Conservation (phyloP, 345 rosid genomes). For the Eucalyptus sp. region DNA sequence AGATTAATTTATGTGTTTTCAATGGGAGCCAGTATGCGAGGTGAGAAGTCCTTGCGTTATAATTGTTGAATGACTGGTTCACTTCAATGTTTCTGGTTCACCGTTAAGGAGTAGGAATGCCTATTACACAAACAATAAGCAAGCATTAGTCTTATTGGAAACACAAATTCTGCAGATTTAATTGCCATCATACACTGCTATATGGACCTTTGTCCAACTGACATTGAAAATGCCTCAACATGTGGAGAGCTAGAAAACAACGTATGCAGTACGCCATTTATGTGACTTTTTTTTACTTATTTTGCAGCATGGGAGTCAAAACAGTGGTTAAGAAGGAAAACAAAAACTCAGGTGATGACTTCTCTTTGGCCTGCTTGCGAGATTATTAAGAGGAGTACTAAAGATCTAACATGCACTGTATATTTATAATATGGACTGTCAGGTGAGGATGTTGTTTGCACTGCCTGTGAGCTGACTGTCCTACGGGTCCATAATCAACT, state of each 20-base stretch:
- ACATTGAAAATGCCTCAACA: not conserved
- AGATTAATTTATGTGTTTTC: constrained; percentile 41
- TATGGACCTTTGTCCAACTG: not conserved
- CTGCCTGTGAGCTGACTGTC: constrained; percentile 53
- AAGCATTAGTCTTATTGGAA: not conserved
- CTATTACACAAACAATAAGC: not conserved
- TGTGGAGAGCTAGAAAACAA: not conserved
- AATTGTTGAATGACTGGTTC: not conserved
- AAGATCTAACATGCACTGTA: not conserved
- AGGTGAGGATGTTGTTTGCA: constrained; percentile 21
- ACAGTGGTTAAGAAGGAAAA: constrained; percentile 27
- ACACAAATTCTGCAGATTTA: not conserved
- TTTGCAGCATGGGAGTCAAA: constrained; percentile 23
- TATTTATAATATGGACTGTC: not conserved
- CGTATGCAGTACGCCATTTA: not conserved
- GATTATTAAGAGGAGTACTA: not conserved
- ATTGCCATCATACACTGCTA: not conserved
- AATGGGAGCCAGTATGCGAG: constrained; percentile 5
- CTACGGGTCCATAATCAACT: constrained; percentile 59
- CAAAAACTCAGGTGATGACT: constrained; percentile 3
- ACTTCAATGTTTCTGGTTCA: not conserved
- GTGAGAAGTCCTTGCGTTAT: constrained; percentile 6
- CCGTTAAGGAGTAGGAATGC: not conserved
- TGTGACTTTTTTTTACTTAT: not conserved
- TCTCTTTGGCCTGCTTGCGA: constrained; percentile 42